A percentile compares a stretch with the other conserved stretches of the same genome.
These are phyloP conservation scores for Lepiota venenata DNA, from an alignment of 768 basidiomycete genomes.

Conservation along the genomic window DNA sequence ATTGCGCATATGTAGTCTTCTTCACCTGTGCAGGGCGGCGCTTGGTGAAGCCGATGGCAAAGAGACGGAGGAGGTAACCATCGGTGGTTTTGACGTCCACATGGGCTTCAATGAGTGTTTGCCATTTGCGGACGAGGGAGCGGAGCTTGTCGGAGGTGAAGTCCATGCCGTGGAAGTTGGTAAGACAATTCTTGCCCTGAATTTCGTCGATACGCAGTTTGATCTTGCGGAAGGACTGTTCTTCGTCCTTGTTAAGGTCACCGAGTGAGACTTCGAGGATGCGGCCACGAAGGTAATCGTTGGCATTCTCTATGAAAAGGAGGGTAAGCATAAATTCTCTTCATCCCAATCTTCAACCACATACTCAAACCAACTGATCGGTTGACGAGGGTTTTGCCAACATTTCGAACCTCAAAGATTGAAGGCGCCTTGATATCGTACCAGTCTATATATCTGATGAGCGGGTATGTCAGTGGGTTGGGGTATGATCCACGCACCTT, in stretches of 20 bases:
- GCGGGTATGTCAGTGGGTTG: neutral
- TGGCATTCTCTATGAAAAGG: constrained; percentile 80
- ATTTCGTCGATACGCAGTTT: constrained; percentile 96
- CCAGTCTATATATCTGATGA: constrained; percentile 67
- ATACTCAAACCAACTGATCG: constrained; percentile 95
- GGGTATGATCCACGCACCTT: constrained; percentile 53
- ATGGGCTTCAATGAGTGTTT: constrained; percentile 97
- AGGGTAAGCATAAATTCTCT: neutral
- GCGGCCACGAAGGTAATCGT: constrained; percentile 96
- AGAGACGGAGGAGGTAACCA: constrained; percentile 98
- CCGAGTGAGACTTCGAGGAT: constrained; percentile 95
- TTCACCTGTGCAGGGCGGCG: constrained; percentile 93
- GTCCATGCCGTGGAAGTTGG: constrained; percentile 99
- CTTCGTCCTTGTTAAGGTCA: constrained; percentile 99
- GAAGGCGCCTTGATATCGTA: constrained; percentile 99
- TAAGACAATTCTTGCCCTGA: constrained; percentile 98
- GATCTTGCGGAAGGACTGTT: constrained; percentile 99
- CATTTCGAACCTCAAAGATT: constrained; percentile 93
- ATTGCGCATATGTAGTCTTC: constrained; percentile 98
- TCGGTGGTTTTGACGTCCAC: constrained; percentile 99
- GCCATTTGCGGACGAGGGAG: constrained; percentile 99
- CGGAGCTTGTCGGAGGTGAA: constrained; percentile 99
- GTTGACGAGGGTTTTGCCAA: constrained; percentile 99
- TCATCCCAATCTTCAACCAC: constrained; percentile 30
- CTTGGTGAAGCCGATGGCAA: constrained; percentile 99